Evolutionary conservation across 805 yeast genomes (phyloP).

Genomic region (Cyberlindnera mycetangii): DNA sequence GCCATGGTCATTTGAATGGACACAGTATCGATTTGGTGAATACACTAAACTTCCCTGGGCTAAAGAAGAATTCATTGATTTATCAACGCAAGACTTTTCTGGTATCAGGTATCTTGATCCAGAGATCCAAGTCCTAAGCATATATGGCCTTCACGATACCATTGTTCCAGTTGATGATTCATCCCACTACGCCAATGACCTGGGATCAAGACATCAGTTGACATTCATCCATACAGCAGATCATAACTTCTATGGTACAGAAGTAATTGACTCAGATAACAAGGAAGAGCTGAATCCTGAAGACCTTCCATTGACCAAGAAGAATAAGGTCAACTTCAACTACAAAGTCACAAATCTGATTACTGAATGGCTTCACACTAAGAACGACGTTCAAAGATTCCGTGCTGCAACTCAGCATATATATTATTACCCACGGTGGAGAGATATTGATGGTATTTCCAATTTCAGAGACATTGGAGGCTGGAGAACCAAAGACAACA

Average conservation of each 20-base stretch:
- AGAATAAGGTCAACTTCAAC: conserved; percentile 55
- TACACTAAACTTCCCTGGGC: conserved; percentile 42
- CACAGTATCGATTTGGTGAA: conserved; percentile 50
- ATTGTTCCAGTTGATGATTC: conserved; percentile 66
- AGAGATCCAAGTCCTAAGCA: conserved; percentile 55
- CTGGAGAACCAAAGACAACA: conserved; percentile 41
- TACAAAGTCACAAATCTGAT: conserved; percentile 48
- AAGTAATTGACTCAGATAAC: conserved; percentile 34
- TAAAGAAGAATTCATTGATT: conserved; percentile 46
- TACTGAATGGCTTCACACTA: conserved; percentile 44
- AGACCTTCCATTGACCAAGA: conserved; percentile 42
- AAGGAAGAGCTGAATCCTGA: conserved; percentile 33
- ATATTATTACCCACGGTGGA: conserved; percentile 52
- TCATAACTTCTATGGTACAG: conserved; percentile 70
- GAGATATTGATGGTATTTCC: conserved; percentile 58
- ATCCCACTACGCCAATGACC: conserved; percentile 51
- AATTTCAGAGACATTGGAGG: conserved; percentile 86
- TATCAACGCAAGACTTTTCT: conserved; percentile 46
- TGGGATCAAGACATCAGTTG: conserved; percentile 55
- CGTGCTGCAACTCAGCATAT: conserved; percentile 34
- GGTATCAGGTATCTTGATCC: conserved; percentile 40
- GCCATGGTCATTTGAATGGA: conserved; percentile 31
- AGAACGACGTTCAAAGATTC: conserved; percentile 55
- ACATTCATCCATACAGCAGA: conserved; percentile 66
- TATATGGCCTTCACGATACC: conserved; percentile 69